Evolutionary conservation across 352 stramenopile species (phyloP).

Genomic region (Globisporangium spinosum): DNA sequence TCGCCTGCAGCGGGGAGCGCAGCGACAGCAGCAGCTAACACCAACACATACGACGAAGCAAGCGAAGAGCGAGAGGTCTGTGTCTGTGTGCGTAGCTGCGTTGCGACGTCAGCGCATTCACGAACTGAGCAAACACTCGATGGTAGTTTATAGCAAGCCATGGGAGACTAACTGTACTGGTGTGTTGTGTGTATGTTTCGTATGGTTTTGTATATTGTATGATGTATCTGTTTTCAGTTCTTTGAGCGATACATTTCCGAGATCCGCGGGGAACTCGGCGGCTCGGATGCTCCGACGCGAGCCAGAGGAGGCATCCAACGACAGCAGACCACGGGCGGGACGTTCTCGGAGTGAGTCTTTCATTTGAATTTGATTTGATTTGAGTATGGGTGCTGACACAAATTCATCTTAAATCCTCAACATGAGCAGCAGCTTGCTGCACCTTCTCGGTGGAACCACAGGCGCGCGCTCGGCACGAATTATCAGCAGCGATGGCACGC

Average conservation of each 20-base stretch:
- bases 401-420: not conserved
- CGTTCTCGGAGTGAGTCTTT: constrained; percentile 17
- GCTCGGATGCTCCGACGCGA: constrained; percentile 14
- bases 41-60: not conserved
- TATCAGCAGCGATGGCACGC: constrained; percentile 59
- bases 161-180: not conserved
- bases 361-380: not conserved
- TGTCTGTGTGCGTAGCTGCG: not conserved
- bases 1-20: not conserved
- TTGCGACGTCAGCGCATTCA: not conserved
- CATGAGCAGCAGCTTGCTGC: constrained; percentile 35
- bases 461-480: constrained; percentile 43
- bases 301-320: constrained; percentile 10
- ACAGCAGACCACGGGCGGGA: constrained; percentile 7
- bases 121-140: not conserved
- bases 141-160: not conserved
- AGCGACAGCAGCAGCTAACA: not conserved
- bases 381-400: not conserved
- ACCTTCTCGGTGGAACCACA: constrained; percentile 34
- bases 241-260: constrained; percentile 24
- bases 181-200: not conserved
- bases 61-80: constrained; percentile 18
- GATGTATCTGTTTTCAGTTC: constrained; percentile 10
- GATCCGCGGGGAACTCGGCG: constrained; percentile 34
- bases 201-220: not conserved